Conservation (phyloP, 495 filamentous ascomycete species). For the Penicillium turbatum region DNA sequence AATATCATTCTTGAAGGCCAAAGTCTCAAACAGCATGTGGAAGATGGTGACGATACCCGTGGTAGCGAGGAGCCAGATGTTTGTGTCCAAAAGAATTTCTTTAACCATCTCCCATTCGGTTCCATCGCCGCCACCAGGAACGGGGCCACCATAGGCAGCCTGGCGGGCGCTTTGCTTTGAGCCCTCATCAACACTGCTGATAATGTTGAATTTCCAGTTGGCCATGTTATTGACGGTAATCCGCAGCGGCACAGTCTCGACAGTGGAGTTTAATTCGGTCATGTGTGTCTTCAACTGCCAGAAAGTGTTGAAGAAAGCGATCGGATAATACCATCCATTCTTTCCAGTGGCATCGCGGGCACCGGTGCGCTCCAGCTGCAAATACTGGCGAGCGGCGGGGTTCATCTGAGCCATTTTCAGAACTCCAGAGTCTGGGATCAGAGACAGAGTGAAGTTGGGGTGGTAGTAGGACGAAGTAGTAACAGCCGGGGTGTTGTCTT, state of each 20-base stretch:
- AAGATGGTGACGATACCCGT: conserved; percentile 80
- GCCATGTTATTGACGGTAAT: conserved; percentile 76
- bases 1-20: conserved; percentile 97
- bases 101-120: conserved; percentile 95
- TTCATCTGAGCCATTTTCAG: conserved; percentile 62
- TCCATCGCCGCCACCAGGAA: conserved; percentile 66
- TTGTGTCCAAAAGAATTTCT: conserved; percentile 87
- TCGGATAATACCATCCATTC: conserved; percentile 96
- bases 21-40: conserved; percentile 91
- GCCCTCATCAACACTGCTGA: conserved; percentile 80
- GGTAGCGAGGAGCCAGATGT: conserved; percentile 80
- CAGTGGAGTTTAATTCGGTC: conserved; percentile 88
- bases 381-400: conserved; percentile 68
- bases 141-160: conserved; percentile 58
- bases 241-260: conserved; percentile 74
- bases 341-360: conserved; percentile 75
- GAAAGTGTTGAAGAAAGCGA: conserved; percentile 90
- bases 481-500: conserved; percentile 51
- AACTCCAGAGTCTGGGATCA: conserved; percentile 76
- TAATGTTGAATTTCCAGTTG: conserved; percentile 88
- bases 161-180: conserved; percentile 74
- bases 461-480: conserved; percentile 85
- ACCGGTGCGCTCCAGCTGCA: conserved; percentile 69
- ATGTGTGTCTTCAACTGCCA: conserved; percentile 93
- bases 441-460: conserved; percentile 84